A percentile compares a stretch with the other conserved stretches of the same genome.
Evolutionary conservation across 1,284 basidiomycete species (phyloP).

Genomic region (Leccinum angustisporum): DNA sequence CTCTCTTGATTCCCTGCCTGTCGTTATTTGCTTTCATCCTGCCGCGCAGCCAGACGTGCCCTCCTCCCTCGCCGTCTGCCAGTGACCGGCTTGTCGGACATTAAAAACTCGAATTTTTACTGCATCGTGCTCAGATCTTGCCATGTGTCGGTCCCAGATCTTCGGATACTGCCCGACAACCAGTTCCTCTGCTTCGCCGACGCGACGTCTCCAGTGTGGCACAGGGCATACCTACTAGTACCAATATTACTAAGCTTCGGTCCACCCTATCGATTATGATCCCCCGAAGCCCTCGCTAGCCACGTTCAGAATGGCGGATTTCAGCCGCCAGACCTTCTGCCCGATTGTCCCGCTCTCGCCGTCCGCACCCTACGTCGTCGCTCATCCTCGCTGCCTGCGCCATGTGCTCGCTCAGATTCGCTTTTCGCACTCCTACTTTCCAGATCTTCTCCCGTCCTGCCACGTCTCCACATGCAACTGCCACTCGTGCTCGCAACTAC

Average conservation of each 20-base stretch:
- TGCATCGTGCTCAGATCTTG: slow-evolving; percentile 19
- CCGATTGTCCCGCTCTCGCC: slow-evolving; percentile 12
- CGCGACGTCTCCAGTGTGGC: slow-evolving; percentile 18
- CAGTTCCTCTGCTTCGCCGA: slow-evolving; percentile 11
- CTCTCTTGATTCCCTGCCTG: slow-evolving; percentile 14
- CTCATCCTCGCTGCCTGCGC: slow-evolving; percentile 20
- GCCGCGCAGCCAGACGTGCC: slow-evolving; percentile 1
- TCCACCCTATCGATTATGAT: slow-evolving; percentile 16
- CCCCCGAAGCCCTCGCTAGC: slow-evolving; percentile 18
- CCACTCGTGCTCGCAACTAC: slow-evolving; percentile 1
- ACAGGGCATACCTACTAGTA: slow-evolving; percentile 18
- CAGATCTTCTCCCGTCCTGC: slow-evolving; percentile 30
- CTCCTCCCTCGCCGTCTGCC: neutral
- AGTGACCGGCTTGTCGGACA: slow-evolving; percentile 23
- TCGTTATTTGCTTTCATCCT: neutral
- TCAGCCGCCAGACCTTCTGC: slow-evolving; percentile 16
- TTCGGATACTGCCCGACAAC: slow-evolving; percentile 11
- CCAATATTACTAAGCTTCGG: slow-evolving; percentile 6
- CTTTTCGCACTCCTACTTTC: slow-evolving; percentile 17
- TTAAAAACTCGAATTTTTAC: slow-evolving; percentile 21
- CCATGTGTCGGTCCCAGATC: slow-evolving; percentile 21
- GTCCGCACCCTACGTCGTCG: slow-evolving; percentile 5
- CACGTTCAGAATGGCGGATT: slow-evolving; percentile 19
- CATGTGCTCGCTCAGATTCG: slow-evolving; percentile 34
- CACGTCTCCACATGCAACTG: slow-evolving; percentile 19